phyloP scores from a whole-genome alignment of 148 eudicot species.

The Rhododendron molle region DNA sequence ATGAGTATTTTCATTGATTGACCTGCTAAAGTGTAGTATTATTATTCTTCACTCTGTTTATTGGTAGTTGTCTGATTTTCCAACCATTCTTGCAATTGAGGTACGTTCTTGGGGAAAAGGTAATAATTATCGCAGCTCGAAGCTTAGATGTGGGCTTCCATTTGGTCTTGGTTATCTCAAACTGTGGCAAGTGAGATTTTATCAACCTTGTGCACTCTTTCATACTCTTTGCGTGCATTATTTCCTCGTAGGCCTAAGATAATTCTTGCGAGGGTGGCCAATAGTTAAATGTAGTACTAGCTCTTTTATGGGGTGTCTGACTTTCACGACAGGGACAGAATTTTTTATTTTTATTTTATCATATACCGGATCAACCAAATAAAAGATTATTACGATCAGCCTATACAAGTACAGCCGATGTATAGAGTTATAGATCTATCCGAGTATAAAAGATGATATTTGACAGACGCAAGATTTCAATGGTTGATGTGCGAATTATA shows the following conservation, averaged over 20 bases:
- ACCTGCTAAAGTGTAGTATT: neutral
- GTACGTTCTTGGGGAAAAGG: neutral
- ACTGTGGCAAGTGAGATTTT: neutral
- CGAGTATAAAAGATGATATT: neutral
- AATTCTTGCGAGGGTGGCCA: too few relatives aligned
- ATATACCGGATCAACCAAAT: too few relatives aligned
- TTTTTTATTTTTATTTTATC: too few relatives aligned
- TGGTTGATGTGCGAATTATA: neutral
- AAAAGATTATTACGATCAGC: neutral
- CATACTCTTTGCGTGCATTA: neutral
- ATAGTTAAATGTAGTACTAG: neutral
- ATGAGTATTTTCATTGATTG: neutral
- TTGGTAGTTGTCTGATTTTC: neutral
- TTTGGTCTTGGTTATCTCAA: neutral
- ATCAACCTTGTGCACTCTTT: neutral
- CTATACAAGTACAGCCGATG: neutral
- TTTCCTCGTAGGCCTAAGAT: neutral
- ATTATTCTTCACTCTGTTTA: neutral
- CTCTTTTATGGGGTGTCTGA: neutral
- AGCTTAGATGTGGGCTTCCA: neutral
- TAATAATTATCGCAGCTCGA: neutral
- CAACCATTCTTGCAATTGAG: neutral
- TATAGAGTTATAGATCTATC: neutral
- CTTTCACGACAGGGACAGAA: neutral
- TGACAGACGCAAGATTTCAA: too few relatives aligned